A percentile compares a stretch with the other conserved stretches of the same genome.
Conservation (phyloP, 2,329 filamentous ascomycete genomes). For the Aspergillus intermedius region DNA sequence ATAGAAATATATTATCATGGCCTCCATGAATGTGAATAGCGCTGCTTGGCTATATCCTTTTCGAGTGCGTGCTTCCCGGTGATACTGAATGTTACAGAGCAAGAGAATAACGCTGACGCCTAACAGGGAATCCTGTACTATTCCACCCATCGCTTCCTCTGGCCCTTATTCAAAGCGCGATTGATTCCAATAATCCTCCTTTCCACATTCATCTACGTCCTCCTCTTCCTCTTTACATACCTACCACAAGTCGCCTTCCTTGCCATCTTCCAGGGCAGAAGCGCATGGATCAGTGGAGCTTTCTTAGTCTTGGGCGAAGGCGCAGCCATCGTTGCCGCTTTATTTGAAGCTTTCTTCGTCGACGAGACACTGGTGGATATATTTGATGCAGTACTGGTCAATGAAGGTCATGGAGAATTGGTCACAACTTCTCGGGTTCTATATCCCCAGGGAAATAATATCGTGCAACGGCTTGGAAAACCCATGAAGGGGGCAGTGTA, state of each 20-base stretch:
- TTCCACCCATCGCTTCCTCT: slow-evolving; percentile 67
- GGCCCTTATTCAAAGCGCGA: slow-evolving; percentile 70
- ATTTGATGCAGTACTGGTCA: slow-evolving; percentile 79
- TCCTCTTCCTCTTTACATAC: slow-evolving; percentile 83
- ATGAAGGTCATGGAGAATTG: slow-evolving; percentile 63
- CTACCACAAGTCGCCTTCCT: slow-evolving; percentile 85
- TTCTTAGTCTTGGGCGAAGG: slow-evolving; percentile 71
- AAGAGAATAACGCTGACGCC: background rate
- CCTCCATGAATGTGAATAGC: slow-evolving; percentile 18
- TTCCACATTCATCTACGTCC: slow-evolving; percentile 72
- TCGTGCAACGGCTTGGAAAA: slow-evolving; percentile 75
- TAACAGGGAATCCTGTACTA: slow-evolving; percentile 74
- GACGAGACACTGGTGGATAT: slow-evolving; percentile 72
- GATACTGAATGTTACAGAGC: no score
- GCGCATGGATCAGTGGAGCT: slow-evolving; percentile 83
- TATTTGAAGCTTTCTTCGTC: slow-evolving; percentile 77
- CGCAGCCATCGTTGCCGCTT: slow-evolving; percentile 53
- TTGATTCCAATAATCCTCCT: slow-evolving; percentile 76
- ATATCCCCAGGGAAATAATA: slow-evolving; percentile 61
- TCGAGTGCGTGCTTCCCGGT: slow-evolving; percentile 27
- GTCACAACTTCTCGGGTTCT: slow-evolving; percentile 60
- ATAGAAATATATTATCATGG: background rate
- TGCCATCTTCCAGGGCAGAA: slow-evolving; percentile 75
- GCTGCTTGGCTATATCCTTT: slow-evolving; percentile 45
- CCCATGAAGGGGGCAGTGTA: slow-evolving; percentile 71